These are phyloP conservation scores for Spergularia azorica DNA, from an alignment of 179 eudicot genomes.

Conservation along the genomic window DNA sequence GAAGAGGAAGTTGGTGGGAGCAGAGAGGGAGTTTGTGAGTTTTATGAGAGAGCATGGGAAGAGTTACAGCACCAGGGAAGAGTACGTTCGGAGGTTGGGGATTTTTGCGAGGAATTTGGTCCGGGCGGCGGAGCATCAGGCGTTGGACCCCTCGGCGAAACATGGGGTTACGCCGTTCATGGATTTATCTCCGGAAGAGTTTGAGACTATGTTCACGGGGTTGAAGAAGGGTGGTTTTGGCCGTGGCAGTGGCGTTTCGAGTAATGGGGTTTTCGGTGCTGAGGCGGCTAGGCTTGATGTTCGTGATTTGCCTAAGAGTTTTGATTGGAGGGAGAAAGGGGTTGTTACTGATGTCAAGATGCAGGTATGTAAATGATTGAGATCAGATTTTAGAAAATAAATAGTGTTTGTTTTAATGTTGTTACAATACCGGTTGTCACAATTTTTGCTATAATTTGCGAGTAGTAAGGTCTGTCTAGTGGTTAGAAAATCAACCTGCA, in stretches of 20 bases:
- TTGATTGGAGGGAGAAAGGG: slow-evolving; percentile 92
- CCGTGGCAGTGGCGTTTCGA: neutral
- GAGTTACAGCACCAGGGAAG: slow-evolving; percentile 57
- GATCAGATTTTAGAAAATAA: no score
- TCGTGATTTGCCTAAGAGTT: slow-evolving; percentile 58
- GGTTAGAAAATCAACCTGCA: no score
- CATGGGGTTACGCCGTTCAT: slow-evolving; percentile 89
- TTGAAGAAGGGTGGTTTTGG: slow-evolving; percentile 43
- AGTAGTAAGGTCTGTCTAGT: no score
- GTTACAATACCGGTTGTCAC: no score
- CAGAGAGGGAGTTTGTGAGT: slow-evolving; percentile 41
- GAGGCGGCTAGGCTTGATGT: slow-evolving; percentile 51
- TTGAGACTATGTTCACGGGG: slow-evolving; percentile 58
- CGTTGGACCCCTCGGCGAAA: slow-evolving; percentile 75
- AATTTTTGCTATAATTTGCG: no score
- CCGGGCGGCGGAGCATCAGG: slow-evolving; percentile 87
- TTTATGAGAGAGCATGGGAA: slow-evolving; percentile 63
- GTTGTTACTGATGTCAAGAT: slow-evolving; percentile 82
- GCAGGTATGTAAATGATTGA: slow-evolving; percentile 43
- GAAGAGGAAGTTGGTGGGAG: slow-evolving; percentile 22
- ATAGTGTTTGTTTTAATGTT: no score
- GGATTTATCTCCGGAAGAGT: slow-evolving; percentile 68
- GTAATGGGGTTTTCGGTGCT: neutral
- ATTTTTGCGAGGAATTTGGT: slow-evolving; percentile 59
- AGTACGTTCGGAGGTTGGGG: slow-evolving; percentile 67